Evolutionary conservation across 2,329 filamentous ascomycete species (phyloP), one percentile per base, ranked within the genome.

Genomic region (Fusarium tanahbumbuense): DNA sequence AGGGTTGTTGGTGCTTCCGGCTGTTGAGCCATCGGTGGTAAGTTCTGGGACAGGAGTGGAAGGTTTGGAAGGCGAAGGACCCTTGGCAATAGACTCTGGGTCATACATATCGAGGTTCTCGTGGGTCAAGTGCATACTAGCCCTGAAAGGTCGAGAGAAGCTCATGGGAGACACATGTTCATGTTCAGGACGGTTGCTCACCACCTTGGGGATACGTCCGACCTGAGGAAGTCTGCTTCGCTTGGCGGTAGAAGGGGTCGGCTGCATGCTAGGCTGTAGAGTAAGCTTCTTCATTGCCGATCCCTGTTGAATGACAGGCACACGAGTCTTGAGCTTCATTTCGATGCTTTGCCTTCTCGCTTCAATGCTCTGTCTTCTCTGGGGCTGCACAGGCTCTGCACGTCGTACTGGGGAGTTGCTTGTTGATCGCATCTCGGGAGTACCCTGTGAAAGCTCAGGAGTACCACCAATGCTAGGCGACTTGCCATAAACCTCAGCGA

Each of bases 181-280:
- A 49, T 88, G 88, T 65, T 91, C 87, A 37, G 89, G 84, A 56
- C 90, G 87, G 48, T 87, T 89, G 47, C 89, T 93, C 30, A 95
- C 85, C 6, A 97, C 93, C 73, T 89, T 90, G 11, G 94, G 94
- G 54, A 97, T 97, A 18, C 94, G 89, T 11, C 94, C 94, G 48
- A 97, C 90, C 72, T 95, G 93, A 28, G 90, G 89, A 20, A 97
- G 83, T 59, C 94, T 87, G 76, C 89, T 92, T 9, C 76, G 78
- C 28, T 20, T 62, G n/a, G 58, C 27, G 41, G 47, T 67, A 27
- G 54, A 23, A 30, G 46, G 40, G 8, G 56, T 37, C 40, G 34
- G 56, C 22, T 54, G 60, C 15, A 52, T 45, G 44, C 41, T 53
- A 25, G 66, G 44, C 30, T 54, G 60, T 13, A 56, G 48, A 37